Evolutionary conservation across 768 basidiomycete genomes (phyloP), one percentile per base, ranked within the genome.

Genomic region (Strobilomyces echinocephalus): DNA sequence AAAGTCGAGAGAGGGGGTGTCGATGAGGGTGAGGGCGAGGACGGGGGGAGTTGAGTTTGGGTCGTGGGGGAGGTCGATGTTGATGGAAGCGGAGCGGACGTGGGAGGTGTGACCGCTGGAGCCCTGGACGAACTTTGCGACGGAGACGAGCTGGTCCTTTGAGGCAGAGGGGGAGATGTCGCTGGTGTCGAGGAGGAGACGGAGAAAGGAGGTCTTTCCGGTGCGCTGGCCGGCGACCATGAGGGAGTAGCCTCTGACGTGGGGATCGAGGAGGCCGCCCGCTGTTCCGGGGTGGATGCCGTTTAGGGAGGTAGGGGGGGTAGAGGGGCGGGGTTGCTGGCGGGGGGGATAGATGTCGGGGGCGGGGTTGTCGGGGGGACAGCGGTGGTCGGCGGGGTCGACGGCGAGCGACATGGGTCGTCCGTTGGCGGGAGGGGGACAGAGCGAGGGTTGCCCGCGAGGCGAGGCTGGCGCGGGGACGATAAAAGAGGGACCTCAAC

Each of bases 141-240:
- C 83, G 65, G 83, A 83, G 49, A 81, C 80, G 60, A 88, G 82
- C 75, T 92, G 88, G 64, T 88, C 88, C 65, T 82, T 84, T 45
- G 80, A 76, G 50, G 82, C 79, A 20, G 74, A 67, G 38, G 78
- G 73, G 14, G 87, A 79, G 63, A 91, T 75, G 66, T 80, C 74
- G 74, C 80, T 80, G 59, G 91, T 89, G 76, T 91, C 88, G 69
- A 91, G 81, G 59, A 93, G 78, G 63, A 91, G 86, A 53, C 88
- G 83, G 65, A 91, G 84, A 65, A 93, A 88, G 56, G 88, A 85
- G 21, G 89, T 90, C 79, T 93, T 93, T 72, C 88, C 87, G 73
- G 86, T 84, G 73, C 85, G 77, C 67, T 81, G 83, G 48, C 89
- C 89, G 53, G 88, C 89, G 65, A 89, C 88, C 74, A 91, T 85